Conservation (phyloP, 164 flowering plant genomes). For the Macadamia integrifolia region DNA sequence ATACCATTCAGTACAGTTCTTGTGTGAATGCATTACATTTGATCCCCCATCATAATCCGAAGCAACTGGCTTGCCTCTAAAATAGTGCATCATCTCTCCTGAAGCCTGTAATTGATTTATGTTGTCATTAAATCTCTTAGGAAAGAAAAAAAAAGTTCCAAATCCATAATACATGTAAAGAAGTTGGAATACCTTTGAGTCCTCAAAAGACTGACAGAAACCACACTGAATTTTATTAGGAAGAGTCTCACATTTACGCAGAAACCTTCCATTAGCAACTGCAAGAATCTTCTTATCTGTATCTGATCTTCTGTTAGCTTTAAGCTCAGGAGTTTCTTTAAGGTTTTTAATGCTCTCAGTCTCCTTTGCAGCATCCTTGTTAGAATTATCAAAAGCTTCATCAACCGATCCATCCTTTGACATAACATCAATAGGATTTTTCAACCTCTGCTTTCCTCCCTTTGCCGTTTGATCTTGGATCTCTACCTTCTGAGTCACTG, state of each 20-base stretch:
- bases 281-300: slow-evolving; percentile 16
- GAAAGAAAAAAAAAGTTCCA: not conserved
- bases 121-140: not conserved
- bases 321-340: slow-evolving; percentile 9
- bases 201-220: slow-evolving; percentile 67
- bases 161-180: no score
- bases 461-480: slow-evolving; percentile 3
- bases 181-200: slow-evolving; percentile 50
- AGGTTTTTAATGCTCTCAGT: slow-evolving; percentile 2
- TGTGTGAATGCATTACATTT: slow-evolving; percentile 63
- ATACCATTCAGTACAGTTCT: slow-evolving; percentile 86
- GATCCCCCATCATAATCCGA: slow-evolving; percentile 40
- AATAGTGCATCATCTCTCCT: slow-evolving; percentile 73
- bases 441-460: slow-evolving; percentile 21
- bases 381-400: slow-evolving; percentile 9
- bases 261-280: slow-evolving; percentile 13
- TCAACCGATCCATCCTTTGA: slow-evolving; percentile 12
- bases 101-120: slow-evolving; percentile 43
- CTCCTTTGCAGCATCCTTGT: slow-evolving; percentile 12
- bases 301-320: slow-evolving; percentile 9
- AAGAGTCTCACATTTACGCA: slow-evolving; percentile 38
- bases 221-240: slow-evolving; percentile 44
- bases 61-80: slow-evolving; percentile 55
- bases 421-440: slow-evolving; percentile 16
- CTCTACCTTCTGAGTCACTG: not conserved